Base-by-base conservation (phyloP, 768 basidiomycete species). In the Russula sp. region DNA sequence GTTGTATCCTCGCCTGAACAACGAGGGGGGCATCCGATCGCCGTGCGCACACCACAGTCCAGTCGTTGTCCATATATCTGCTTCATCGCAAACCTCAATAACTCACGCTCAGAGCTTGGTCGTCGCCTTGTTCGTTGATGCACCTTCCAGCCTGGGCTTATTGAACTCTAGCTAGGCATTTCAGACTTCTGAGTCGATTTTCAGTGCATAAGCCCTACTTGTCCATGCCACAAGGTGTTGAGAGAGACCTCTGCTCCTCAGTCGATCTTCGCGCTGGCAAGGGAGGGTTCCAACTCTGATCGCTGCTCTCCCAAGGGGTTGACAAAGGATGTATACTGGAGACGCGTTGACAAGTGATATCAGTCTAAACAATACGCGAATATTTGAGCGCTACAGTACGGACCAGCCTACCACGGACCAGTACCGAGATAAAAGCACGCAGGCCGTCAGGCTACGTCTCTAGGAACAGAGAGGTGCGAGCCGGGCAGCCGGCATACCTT, bases 1-100 rank as follows among this genome's bases (percentile, higher is more conserved):
- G 48, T 58, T 53, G 50, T 32, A 32, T 53, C 60, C 60, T 47
- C 41, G 25, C 60, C 41, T n/a, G 18, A 22, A 45, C 60, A 61
- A 61, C 38, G 60, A 56, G 56, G 61, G 18, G 20, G 39, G 56
- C 36, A 34, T 18, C 41, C 29, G 45, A 39, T 55, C 39, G 14
- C 36, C 35, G 35, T 5, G 9, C 29, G n/a, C 16, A 43, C 47
- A 38, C n/a, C n/a, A 38, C 8, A 18, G n/a, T n/a, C 51, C 10
- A 5, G 29, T 16, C 20, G 10, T 42, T 20, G 25, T 47, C 18
- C 22, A 11, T 36, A 29, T 58, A 43, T 25, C 22, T 20, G 16
- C 34, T 38, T n/a, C 25, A 10, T 34, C 39, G 22, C 16, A 7
- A 42, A 7, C 38, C 25, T 18, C 36, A 45, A 39, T 22, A 35